These are phyloP conservation scores for Lentinula edodes DNA, from an alignment of 768 basidiomycete species.

Conservation along the genomic window DNA sequence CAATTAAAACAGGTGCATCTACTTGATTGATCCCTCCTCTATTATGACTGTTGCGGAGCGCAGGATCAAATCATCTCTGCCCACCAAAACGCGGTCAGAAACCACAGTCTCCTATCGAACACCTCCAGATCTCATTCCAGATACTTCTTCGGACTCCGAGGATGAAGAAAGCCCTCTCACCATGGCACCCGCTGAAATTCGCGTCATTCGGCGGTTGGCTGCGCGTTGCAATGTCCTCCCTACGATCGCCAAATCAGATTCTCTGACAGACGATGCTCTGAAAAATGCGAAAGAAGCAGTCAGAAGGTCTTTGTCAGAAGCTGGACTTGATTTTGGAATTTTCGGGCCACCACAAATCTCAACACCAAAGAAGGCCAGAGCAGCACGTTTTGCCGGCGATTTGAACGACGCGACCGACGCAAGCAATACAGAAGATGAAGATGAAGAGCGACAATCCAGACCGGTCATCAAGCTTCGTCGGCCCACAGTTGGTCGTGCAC, in stretches of 20 bases:
- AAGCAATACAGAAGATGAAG: conserved; percentile 27
- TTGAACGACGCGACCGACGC: conserved; percentile 13
- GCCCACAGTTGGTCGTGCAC: conserved; percentile 36
- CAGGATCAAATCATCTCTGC: conserved; percentile 41
- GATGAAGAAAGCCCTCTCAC: conserved; percentile 46
- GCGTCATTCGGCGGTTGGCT: conserved; percentile 71
- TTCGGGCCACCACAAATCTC: conserved; percentile 42
- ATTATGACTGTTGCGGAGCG: conserved; percentile 53
- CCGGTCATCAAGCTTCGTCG: conserved; percentile 70
- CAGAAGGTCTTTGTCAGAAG: conserved; percentile 57
- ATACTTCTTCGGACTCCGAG: conserved; percentile 46
- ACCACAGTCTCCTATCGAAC: conserved; percentile 51
- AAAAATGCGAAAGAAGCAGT: conserved; percentile 66
- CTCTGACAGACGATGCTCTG: conserved; percentile 76
- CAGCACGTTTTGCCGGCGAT: conserved; percentile 25
- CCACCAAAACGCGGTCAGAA: conserved; percentile 59
- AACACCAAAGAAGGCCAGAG: conserved; percentile 19
- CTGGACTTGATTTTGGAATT: conserved; percentile 72
- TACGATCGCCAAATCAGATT: conserved; percentile 75
- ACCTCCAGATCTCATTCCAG: conserved; percentile 50
- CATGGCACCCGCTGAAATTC: conserved; percentile 75
- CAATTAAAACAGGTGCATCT: conserved; percentile 56
- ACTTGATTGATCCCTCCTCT: conserved; percentile 76
- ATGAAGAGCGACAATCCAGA: conserved; percentile 55
- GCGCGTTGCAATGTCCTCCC: conserved; percentile 77